Conservation (phyloP, 148 eudicot species). For the Dianthus caryophyllus region DNA sequence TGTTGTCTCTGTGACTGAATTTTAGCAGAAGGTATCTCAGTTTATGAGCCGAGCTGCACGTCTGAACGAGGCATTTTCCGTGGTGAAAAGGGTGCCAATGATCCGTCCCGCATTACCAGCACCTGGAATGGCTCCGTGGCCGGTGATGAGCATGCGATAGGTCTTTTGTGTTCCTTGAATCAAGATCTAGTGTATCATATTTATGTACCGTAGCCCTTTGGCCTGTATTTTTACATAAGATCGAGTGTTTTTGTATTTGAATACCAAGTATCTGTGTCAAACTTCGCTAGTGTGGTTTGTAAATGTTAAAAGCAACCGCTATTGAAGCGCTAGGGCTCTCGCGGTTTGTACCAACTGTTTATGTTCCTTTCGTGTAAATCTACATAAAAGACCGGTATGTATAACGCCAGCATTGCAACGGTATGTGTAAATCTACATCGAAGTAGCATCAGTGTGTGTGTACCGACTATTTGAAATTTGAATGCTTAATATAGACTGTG, state of each 20-base stretch:
- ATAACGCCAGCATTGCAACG: not conserved
- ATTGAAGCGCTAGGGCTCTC: not conserved
- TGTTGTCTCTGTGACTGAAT: not conserved
- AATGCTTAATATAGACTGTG: too few species aligned
- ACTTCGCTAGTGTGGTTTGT: constrained; percentile 20
- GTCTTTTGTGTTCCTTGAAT: constrained; percentile 2
- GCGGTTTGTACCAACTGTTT: constrained; percentile 4
- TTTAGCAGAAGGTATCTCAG: constrained; percentile 85
- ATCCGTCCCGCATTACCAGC: constrained; percentile 76
- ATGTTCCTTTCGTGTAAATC: constrained; percentile 17
- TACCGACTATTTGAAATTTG: too few species aligned
- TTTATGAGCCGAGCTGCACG: constrained; percentile 78
- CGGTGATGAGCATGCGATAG: constrained; percentile 68
- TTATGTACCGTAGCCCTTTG: constrained; percentile 9
- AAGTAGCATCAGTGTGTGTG: not conserved
- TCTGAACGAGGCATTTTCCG: constrained; percentile 86
- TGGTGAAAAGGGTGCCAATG: constrained; percentile 79
- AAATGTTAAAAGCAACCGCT: not conserved
- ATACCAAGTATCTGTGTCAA: constrained; percentile 12
- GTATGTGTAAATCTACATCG: too few species aligned
- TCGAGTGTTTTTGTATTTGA: constrained; percentile 8
- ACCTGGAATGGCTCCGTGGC: constrained; percentile 71
- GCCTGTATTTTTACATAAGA: constrained; percentile 1
- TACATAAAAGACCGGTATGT: not conserved
- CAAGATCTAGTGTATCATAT: constrained; percentile 4